phyloP scores from a whole-genome alignment of 352 stramenopile genomes.

The Phytophthora boehmeriae region DNA sequence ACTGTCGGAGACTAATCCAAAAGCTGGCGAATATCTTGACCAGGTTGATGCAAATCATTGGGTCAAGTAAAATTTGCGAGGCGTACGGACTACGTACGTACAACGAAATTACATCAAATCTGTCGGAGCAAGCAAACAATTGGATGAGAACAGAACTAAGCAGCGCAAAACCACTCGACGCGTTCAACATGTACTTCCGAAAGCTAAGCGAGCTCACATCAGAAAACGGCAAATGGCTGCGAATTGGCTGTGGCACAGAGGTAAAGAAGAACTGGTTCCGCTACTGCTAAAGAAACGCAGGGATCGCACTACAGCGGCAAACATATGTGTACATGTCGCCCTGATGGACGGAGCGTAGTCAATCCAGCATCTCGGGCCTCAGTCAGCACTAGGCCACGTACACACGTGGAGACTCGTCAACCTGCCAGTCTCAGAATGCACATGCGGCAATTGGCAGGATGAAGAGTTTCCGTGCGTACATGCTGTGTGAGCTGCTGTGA shows the following conservation, averaged over 20 bases:
- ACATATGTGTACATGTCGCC: background rate
- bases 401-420: constrained; percentile 13
- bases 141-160: constrained; percentile 23
- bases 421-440: background rate
- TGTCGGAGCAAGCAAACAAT: constrained; percentile 28
- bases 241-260: background rate
- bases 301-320: background rate
- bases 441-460: constrained; percentile 5
- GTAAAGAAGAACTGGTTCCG: background rate
- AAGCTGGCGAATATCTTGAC: background rate
- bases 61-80: constrained; percentile 15
- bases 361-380: background rate
- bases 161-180: constrained; percentile 22
- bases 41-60: too few relatives aligned
- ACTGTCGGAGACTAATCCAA: background rate
- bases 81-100: constrained; percentile 11
- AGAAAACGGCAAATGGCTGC: background rate
- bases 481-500: constrained; percentile 1
- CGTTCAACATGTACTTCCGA: constrained; percentile 15
- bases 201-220: constrained; percentile 14
- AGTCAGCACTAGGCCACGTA: background rate
- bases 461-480: constrained; percentile 10
- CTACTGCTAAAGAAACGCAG: background rate
- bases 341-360: background rate
- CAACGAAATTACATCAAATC: constrained; percentile 23